phyloP scores from a whole-genome alignment of 805 yeast genomes.

The Wickerhamiella shivajii region DNA sequence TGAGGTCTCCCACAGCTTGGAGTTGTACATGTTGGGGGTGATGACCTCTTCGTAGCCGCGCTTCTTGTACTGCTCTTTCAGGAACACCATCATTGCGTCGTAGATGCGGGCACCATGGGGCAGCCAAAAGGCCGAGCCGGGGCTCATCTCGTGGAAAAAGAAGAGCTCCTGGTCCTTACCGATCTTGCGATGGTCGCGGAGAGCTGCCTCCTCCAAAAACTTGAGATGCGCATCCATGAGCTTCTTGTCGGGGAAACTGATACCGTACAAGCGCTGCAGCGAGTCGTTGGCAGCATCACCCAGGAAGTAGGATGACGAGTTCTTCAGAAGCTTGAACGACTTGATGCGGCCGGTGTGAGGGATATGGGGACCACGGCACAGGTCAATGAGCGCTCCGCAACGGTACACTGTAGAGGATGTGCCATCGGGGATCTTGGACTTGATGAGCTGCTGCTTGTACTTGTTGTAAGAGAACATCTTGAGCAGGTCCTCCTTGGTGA shows the following conservation, averaged over 20 bases:
- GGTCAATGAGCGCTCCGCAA: conserved; percentile 93
- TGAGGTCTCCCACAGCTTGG: conserved; percentile 95
- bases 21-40: conserved; percentile 96
- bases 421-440: conserved; percentile 86
- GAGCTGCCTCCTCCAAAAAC: conserved; percentile 89
- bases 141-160: conserved; percentile 90
- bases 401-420: conserved; percentile 93
- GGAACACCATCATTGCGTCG: conserved; percentile 64
- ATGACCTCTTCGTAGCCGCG: conserved; percentile 98
- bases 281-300: conserved; percentile 92
- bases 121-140: conserved; percentile 97
- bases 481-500: conserved; percentile 82
- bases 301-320: conserved; percentile 89
- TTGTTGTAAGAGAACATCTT: conserved; percentile 92
- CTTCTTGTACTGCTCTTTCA: conserved; percentile 73
- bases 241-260: conserved; percentile 96
- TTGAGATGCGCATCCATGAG: conserved; percentile 87
- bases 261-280: conserved; percentile 93
- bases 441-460: conserved; percentile 79
- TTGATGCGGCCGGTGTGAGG: conserved; percentile 96
- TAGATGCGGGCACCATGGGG: conserved; percentile 98
- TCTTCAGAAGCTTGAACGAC: conserved; percentile 84
- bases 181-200: conserved; percentile 82
- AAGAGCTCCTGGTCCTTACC: conserved; percentile 95
- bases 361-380: conserved; percentile 95